Base-by-base conservation (phyloP, 768 basidiomycete species). In the Mycena sanguinolenta region DNA sequence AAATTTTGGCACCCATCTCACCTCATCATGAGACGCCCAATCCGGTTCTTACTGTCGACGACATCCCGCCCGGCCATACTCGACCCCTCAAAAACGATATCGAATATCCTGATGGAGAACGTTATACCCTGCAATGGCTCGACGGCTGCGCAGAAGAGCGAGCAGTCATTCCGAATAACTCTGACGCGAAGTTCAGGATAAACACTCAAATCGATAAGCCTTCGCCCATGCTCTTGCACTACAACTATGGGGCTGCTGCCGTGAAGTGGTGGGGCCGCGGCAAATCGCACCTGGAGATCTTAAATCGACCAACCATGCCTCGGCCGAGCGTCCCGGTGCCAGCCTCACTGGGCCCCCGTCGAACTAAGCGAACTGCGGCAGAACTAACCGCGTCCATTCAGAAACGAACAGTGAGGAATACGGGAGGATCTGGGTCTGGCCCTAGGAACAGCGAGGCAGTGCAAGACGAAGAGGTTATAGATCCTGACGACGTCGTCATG, bases 241-340 rank as follows among this genome's bases (percentile, higher is more conserved):
- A 73, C 58, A 70, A 65, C 23, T 73, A 73, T 25, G 72, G 70
- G 25, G 70, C 62, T n/a, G 71, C 73, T 19, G 73, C 46, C 1
- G 46, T 73, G 17, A 67, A 71, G 34, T 52, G 65, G 50, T 73
- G 72, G 65, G 72, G 72, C 28, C n/a, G n/a, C n/a, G n/a, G n/a
- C n/a, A n/a, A n/a, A n/a, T n/a, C n/a, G n/a, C n/a, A n/a, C n/a
- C n/a, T n/a, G n/a, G n/a, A n/a, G n/a, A n/a, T n/a, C n/a, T n/a
- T n/a, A n/a, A n/a, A n/a, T n/a, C n/a, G n/a, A n/a, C n/a, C n/a
- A n/a, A n/a, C n/a, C n/a, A n/a, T n/a, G n/a, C n/a, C n/a, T n/a
- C n/a, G n/a, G n/a, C n/a, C n/a, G n/a, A n/a, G n/a, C n/a, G n/a
- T n/a, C n/a, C n/a, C n/a, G n/a, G n/a, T n/a, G n/a, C n/a, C n/a